Evolutionary conservation across 140 eudicot genomes (phyloP).

Genomic region (Anethum foeniculum): DNA sequence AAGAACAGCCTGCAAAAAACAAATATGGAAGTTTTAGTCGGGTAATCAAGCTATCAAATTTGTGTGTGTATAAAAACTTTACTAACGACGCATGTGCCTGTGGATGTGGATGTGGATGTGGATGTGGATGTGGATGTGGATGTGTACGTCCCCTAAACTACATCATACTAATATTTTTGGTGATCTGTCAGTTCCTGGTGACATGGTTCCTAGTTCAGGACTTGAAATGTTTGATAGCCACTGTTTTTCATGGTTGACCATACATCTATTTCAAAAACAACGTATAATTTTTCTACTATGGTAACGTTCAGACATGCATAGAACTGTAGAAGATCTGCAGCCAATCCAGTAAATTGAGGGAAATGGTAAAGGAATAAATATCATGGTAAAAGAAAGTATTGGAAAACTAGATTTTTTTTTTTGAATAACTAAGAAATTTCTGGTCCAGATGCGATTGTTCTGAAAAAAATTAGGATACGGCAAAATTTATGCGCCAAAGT

Average conservation of each 20-base stretch:
- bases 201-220: neutral
- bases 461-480: neutral
- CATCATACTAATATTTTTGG: neutral
- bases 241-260: neutral
- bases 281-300: neutral
- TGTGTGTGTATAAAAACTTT: neutral
- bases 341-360: neutral
- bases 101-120: neutral
- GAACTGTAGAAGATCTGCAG: neutral
- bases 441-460: neutral
- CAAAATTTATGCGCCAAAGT: neutral
- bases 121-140: neutral
- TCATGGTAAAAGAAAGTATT: neutral
- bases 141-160: neutral
- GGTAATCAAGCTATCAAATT: neutral
- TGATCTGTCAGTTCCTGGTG: neutral
- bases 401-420: neutral
- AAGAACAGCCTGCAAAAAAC: conserved; percentile 52
- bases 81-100: neutral
- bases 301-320: neutral
- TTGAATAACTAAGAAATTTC: neutral
- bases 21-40: neutral
- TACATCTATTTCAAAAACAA: neutral
- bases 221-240: neutral
- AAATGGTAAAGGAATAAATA: neutral